Percentiles rank a stretch among this genome's conserved stretches.
Evolutionary conservation across 148 eudicot genomes (phyloP).

Genomic region (Chenopodium suecicum): DNA sequence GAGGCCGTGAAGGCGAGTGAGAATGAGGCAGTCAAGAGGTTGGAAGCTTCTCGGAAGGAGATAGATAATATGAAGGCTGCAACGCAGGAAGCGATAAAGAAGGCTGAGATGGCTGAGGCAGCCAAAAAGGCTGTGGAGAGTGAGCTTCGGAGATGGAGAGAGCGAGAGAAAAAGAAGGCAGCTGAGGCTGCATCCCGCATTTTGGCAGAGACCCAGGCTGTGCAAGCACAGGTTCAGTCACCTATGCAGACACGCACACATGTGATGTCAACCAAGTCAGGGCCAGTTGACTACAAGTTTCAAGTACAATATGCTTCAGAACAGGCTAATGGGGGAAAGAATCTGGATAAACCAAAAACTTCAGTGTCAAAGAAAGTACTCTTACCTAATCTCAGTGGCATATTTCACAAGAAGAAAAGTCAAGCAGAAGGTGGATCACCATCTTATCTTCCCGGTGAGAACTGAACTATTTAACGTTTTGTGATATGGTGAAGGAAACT

Average conservation of each 20-base stretch:
- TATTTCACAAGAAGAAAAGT: constrained; percentile 75
- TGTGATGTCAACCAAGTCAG: constrained; percentile 34
- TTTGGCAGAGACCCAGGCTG: constrained; percentile 45
- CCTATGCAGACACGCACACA: constrained; percentile 17
- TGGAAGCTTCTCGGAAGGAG: constrained; percentile 71
- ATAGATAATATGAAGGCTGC: constrained; percentile 62
- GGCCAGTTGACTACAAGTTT: constrained; percentile 39
- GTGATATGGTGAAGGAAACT: constrained; percentile 1
- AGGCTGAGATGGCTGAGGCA: constrained; percentile 73
- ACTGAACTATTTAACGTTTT: constrained; percentile 14
- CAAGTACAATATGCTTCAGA: constrained; percentile 42
- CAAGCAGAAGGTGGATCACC: constrained; percentile 59
- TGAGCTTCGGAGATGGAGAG: constrained; percentile 79
- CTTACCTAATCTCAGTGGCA: constrained; percentile 58
- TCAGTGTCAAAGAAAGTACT: constrained; percentile 53
- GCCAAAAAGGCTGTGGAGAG: constrained; percentile 91
- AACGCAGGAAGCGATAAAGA: constrained; percentile 65
- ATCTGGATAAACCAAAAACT: constrained; percentile 49
- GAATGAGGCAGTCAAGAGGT: constrained; percentile 65
- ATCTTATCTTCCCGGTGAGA: constrained; percentile 67
- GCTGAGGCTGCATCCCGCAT: constrained; percentile 71
- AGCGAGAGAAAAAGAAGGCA: constrained; percentile 81
- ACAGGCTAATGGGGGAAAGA: constrained; percentile 26
- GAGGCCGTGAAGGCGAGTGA: constrained; percentile 93
- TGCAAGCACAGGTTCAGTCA: constrained; percentile 19